Evolutionary conservation across 306 rosid genomes (phyloP), one percentile per base, ranked within the genome.

Genomic region (Vigna reflexopilosa): DNA sequence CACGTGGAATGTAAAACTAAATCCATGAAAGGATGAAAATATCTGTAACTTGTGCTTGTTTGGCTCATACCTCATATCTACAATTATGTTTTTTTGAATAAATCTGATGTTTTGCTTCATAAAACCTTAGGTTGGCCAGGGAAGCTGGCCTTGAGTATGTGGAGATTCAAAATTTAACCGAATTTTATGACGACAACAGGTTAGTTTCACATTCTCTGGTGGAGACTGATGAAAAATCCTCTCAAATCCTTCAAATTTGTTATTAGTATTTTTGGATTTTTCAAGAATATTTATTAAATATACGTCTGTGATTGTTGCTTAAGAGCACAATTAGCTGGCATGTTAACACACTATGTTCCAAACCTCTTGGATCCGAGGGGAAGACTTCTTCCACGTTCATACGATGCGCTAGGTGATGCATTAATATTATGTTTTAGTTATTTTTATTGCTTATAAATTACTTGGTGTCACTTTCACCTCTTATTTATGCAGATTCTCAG

Each of bases 91-190:
- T 73, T 30, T 77, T 32, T 45, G 5, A 54, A 73, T 76, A 47
- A 40, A 42, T 64, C 28, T 69, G 24, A 65, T 57, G 36, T 77
- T 50, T 26, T 64, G 75, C 75, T 49, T 64, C 79, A 79, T 17
- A 79, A 76, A 80, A 73, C 72, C 77, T 16, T 83, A 95, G 99
- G 90, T 88, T 95, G 86, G 99, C 96, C 44, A 88, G 99, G 85
- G 99, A 93, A 90, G 94, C 99, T 56, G 97, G 99, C 81, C 97
- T 95, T 22, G 98, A 93, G 89, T 95, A 91, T 56, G 88, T 93
- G 36, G 98, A 95, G 85, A 95, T 95, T 80, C 99, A 95, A 86
- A 95, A 93, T 85, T 80, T 93, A 77, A 93, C 98, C 0, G 99
- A 95, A 51, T 95, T 93, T 82, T 95, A 89, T 54, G 99, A 95